phyloP scores from a whole-genome alignment of 257 asterid species.

The Scutellaria baicalensis region DNA sequence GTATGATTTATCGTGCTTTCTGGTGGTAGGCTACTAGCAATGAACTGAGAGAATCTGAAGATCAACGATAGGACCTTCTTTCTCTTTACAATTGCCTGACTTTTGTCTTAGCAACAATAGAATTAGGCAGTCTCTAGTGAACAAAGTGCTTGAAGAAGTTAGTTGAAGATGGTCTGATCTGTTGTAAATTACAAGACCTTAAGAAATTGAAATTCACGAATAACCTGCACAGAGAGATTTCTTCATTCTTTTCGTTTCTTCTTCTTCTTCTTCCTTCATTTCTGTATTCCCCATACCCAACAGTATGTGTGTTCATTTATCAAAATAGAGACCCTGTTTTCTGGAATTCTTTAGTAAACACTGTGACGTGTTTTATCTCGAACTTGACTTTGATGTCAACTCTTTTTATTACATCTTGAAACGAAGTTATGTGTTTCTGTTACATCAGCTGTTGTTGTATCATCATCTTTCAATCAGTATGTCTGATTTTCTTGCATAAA shows the following conservation, averaged over 20 bases:
- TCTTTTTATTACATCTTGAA: neutral
- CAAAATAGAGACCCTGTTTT: neutral
- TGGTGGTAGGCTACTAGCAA: neutral
- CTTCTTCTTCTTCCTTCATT: neutral
- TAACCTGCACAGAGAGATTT: conserved; percentile 9
- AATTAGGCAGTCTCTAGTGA: neutral
- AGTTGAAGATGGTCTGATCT: conserved; percentile 11
- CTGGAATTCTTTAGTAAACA: neutral
- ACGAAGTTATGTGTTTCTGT: neutral
- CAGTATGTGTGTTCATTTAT: neutral
- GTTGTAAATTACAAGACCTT: conserved; percentile 13
- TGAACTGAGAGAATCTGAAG: neutral
- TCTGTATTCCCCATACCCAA: neutral
- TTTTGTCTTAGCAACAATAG: neutral
- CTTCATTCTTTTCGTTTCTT: neutral
- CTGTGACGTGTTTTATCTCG: neutral
- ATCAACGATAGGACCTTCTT: conserved; percentile 2
- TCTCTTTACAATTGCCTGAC: neutral
- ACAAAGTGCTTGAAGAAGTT: conserved; percentile 14
- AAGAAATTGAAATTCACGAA: neutral
- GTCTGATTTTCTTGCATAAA: too few species aligned
- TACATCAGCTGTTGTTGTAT: neutral
- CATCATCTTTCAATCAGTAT: neutral
- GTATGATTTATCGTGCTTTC: conserved; percentile 8
- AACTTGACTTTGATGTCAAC: neutral